These are phyloP conservation scores for Pythium phragmiticola DNA, from an alignment of 352 stramenopile genomes.

Conservation along the genomic window DNA sequence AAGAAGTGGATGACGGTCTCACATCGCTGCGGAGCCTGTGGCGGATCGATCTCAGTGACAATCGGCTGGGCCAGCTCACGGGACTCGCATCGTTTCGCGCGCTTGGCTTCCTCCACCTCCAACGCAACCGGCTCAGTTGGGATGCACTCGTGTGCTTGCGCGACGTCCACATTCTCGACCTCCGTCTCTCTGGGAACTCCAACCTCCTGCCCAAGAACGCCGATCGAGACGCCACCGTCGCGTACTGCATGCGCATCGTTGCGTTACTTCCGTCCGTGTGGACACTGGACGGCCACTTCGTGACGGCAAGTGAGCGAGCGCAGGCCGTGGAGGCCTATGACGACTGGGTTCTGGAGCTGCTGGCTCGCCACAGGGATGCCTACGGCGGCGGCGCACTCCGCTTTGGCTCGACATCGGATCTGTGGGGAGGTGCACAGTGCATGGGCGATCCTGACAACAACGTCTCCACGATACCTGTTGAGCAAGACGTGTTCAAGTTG, in stretches of 20 bases:
- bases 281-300: constrained; percentile 60
- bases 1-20: constrained; percentile 42
- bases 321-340: constrained; percentile 42
- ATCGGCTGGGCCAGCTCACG: constrained; percentile 38
- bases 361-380: constrained; percentile 13
- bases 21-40: constrained; percentile 42
- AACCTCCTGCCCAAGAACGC: constrained; percentile 22
- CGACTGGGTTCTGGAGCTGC: constrained; percentile 32
- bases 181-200: constrained; percentile 43
- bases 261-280: constrained; percentile 58
- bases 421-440: constrained; percentile 31
- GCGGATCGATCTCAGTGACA: constrained; percentile 53
- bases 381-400: not conserved
- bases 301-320: constrained; percentile 41
- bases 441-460: not conserved
- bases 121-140: constrained; percentile 47
- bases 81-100: constrained; percentile 45
- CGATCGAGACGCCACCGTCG: not conserved
- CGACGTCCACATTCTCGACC: constrained; percentile 55
- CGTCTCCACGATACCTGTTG: constrained; percentile 2
- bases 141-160: constrained; percentile 53
- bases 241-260: constrained; percentile 45
- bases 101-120: constrained; percentile 57
- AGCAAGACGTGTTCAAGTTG: constrained; percentile 17
- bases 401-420: constrained; percentile 39